Percentiles rank a stretch among this genome's conserved stretches.
These are phyloP conservation scores for Exophiala lecanii-corni DNA, from an alignment of 2,329 filamentous ascomycete genomes.

Conservation along the genomic window DNA sequence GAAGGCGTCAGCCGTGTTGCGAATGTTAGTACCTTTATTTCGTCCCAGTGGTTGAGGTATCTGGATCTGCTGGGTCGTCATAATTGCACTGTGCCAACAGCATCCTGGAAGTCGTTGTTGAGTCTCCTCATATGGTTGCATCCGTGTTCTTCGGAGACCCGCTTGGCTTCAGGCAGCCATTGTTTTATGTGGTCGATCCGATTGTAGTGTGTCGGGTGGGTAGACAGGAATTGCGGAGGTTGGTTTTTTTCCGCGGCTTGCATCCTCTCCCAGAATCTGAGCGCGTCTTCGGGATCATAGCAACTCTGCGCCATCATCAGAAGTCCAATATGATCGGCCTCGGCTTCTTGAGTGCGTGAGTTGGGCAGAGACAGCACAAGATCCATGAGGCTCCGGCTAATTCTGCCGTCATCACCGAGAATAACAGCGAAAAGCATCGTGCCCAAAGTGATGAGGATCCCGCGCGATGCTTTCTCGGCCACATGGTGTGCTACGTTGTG, in stretches of 20 bases:
- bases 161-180: constrained; percentile 43
- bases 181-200: constrained; percentile 51
- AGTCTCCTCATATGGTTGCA: constrained; percentile 30
- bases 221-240: constrained; percentile 55
- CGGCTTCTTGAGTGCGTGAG: constrained; percentile 54
- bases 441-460: constrained; percentile 30
- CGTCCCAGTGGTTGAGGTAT: too few species aligned
- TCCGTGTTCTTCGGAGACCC: constrained; percentile 36
- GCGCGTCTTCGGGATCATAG: constrained; percentile 54
- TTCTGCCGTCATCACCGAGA: constrained; percentile 38
- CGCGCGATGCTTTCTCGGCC: constrained; percentile 51
- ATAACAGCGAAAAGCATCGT: constrained; percentile 31
- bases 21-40: too few species aligned
- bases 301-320: constrained; percentile 61
- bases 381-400: constrained; percentile 41
- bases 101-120: constrained; percentile 16
- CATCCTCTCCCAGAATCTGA: constrained; percentile 51
- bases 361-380: constrained; percentile 52
- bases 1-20: too few species aligned
- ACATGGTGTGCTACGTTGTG: constrained; percentile 57
- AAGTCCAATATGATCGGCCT: constrained; percentile 58
- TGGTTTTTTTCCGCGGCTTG: constrained; percentile 38
- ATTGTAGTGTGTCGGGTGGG: constrained; percentile 55
- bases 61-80: too few species aligned
- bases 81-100: too few species aligned